These are phyloP conservation scores for Lotus japonicus DNA, from an alignment of 306 rosid genomes.

Conservation along the genomic window DNA sequence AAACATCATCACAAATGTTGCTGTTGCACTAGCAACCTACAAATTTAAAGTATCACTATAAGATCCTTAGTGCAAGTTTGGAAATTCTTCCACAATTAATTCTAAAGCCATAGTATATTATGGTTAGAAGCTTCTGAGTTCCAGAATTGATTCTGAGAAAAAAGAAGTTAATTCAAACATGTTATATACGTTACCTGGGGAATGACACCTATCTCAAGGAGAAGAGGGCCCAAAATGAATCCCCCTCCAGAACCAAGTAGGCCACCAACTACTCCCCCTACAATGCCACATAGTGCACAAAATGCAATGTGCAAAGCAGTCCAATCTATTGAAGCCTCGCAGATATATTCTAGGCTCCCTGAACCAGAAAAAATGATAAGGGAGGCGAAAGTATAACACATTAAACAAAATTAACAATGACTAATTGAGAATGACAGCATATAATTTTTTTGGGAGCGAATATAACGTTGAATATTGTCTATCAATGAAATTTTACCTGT, in stretches of 20 bases:
- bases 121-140: too few relatives aligned
- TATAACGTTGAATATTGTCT: too few relatives aligned
- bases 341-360: slow-evolving; percentile 56
- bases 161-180: not conserved
- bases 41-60: not conserved
- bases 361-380: too few relatives aligned
- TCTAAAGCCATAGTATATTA: too few relatives aligned
- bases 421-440: too few relatives aligned
- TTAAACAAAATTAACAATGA: too few relatives aligned
- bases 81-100: too few relatives aligned
- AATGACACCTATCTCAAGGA: slow-evolving; percentile 85
- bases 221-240: slow-evolving; percentile 78
- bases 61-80: not conserved
- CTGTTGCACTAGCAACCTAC: slow-evolving; percentile 93
- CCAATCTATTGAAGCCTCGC: slow-evolving; percentile 91
- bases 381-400: too few relatives aligned
- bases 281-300: slow-evolving; percentile 69
- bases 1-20: slow-evolving; percentile 88
- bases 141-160: too few relatives aligned
- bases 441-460: too few relatives aligned
- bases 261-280: slow-evolving; percentile 87
- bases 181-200: slow-evolving; percentile 65
- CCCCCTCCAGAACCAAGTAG: slow-evolving; percentile 91
- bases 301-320: slow-evolving; percentile 51
- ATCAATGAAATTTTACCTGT: too few relatives aligned